These are phyloP conservation scores for Arthromyces matolae DNA, from an alignment of 768 basidiomycete species.

Conservation along the genomic window DNA sequence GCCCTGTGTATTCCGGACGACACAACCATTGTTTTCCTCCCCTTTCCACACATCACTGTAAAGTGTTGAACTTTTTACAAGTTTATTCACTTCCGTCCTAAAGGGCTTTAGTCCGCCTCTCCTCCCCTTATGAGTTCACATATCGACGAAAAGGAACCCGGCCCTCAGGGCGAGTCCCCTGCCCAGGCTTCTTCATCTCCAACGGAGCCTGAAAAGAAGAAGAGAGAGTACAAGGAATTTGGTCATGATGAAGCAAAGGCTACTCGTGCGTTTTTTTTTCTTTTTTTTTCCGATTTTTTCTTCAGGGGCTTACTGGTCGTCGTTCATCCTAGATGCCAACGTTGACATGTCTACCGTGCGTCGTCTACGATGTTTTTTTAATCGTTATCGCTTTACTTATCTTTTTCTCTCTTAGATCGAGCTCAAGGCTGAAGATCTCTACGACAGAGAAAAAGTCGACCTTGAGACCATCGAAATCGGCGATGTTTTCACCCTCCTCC, in stretches of 20 bases:
- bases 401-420: constrained; percentile 51
- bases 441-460: constrained; percentile 99
- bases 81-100: constrained; percentile 6
- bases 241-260: constrained; percentile 67
- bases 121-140: constrained; percentile 31
- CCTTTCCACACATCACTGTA: constrained; percentile 20
- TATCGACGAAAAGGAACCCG: constrained; percentile 68
- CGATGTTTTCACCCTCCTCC: constrained; percentile 94
- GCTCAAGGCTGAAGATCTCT: constrained; percentile 88
- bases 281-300: constrained; percentile 12
- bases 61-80: constrained; percentile 7
- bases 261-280: constrained; percentile 50
- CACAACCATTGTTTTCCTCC: constrained; percentile 21
- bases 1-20: constrained; percentile 16
- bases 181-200: constrained; percentile 19
- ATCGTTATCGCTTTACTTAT: neutral
- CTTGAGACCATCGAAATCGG: constrained; percentile 95
- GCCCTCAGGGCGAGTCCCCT: constrained; percentile 48
- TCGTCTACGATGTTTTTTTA: neutral
- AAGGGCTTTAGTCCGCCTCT: constrained; percentile 25
- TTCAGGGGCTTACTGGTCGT: constrained; percentile 10
- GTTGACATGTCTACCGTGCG: constrained; percentile 71
- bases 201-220: constrained; percentile 44
- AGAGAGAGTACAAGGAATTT: constrained; percentile 88
- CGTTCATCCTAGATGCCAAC: constrained; percentile 58